Conservation (phyloP, 768 basidiomycete species). For the Boletus sp. region DNA sequence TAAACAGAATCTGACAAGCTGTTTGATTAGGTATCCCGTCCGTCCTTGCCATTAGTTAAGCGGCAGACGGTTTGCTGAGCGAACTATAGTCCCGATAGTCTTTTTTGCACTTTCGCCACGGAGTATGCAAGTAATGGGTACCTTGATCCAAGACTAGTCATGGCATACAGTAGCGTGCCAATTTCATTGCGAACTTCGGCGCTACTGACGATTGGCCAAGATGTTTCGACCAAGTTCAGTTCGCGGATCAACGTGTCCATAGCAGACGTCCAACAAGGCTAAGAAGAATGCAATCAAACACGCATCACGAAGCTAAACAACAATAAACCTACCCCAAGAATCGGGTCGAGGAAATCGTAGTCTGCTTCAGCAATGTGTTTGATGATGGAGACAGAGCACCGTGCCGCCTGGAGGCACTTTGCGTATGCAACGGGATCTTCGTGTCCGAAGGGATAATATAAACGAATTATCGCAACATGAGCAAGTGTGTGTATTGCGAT, state of each 20-base stretch:
- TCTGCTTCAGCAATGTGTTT: constrained; percentile 63
- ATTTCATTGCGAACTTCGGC: constrained; percentile 62
- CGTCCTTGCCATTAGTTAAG: constrained; percentile 1
- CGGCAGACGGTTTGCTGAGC: constrained; percentile 1
- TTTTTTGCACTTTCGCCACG: constrained; percentile 30
- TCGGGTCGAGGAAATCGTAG: constrained; percentile 71
- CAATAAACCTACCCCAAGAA: constrained; percentile 59
- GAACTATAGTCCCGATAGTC: constrained; percentile 28
- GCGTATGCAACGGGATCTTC: constrained; percentile 60
- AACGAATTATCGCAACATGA: constrained; percentile 61
- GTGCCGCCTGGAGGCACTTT: constrained; percentile 64
- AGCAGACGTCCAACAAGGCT: constrained; percentile 72
- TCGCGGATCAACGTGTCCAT: constrained; percentile 67
- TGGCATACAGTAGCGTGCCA: constrained; percentile 55
- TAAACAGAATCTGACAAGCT: not conserved
- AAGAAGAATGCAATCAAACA: constrained; percentile 7
- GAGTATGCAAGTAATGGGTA: constrained; percentile 54
- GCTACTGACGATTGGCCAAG: constrained; percentile 59
- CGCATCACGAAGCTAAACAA: not conserved
- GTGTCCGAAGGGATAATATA: constrained; percentile 59
- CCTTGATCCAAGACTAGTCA: constrained; percentile 55
- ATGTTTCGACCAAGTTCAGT: constrained; percentile 56
- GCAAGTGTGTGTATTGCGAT: constrained; percentile 63
- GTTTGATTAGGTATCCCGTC: not conserved
- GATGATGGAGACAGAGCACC: constrained; percentile 55